Evolutionary conservation across 208 protist species (phyloP), one percentile per base, ranked within the genome.

Genomic region (Trypanosoma brucei): DNA sequence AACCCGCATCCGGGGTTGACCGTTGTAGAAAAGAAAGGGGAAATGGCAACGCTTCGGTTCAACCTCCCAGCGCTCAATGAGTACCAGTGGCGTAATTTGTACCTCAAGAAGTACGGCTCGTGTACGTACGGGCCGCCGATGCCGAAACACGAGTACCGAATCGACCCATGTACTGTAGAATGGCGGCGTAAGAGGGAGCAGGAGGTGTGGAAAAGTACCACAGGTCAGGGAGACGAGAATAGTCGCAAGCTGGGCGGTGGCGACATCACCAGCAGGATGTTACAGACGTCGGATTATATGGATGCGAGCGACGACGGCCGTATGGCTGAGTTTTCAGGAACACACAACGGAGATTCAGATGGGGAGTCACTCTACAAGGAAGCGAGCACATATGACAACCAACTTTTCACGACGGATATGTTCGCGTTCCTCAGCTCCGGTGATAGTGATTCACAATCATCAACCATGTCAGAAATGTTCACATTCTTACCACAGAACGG

Each of bases 21-120:
- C 22, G 22, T 22, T 22, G 22, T 22, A 22, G 22, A 22, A 22
- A 22, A 22, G 22, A 22, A 22, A 22, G 22, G 22, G 22, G 22
- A 22, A 22, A 22, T 22, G 22, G 22, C 22, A 22, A 22, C 49
- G 2, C 7, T 36, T 30, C 37, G 3, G 4, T 90, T 91, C 50
- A 59, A 53, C 14, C 62, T 71, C 14, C 81, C 83, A 3, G 61
- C 79, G 38, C 37, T 72, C 34, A 94, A 91, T 68, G 88, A 89
- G 59, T 94, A 87, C 53, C 88, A 94, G 55, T 94, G 88, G 84
- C 69, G 76, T 36, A 94, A 94, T 46, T 55, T 94, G 11, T 94
- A 94, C 63, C 37, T 85, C 39, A 81, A 80, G 39, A 56, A 86
- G 74, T 90, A 79, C 52, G 83, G 84, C 34, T 54, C 68, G 44